These are phyloP conservation scores for Vanrija humicola DNA, from an alignment of 1,284 basidiomycete genomes.

Conservation along the genomic window DNA sequence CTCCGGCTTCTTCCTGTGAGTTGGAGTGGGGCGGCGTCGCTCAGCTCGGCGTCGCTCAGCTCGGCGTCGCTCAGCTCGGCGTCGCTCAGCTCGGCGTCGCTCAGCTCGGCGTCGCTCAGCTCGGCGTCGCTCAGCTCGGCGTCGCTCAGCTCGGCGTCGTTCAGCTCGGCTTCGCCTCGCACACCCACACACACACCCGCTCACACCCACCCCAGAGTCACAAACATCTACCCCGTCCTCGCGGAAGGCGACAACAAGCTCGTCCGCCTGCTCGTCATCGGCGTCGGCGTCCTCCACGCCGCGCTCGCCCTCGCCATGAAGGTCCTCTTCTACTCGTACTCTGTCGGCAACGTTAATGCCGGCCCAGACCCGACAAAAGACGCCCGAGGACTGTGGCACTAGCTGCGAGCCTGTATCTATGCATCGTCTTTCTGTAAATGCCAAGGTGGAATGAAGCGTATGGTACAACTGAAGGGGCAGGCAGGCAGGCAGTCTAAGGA, in stretches of 20 bases:
- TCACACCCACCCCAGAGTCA: constrained; percentile 44
- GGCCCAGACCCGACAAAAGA: constrained; percentile 26
- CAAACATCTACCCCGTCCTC: constrained; percentile 84
- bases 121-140: neutral
- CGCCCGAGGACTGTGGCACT: too few species aligned
- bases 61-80: neutral
- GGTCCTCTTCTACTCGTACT: constrained; percentile 71
- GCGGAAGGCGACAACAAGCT: constrained; percentile 79
- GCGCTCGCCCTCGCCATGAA: constrained; percentile 77
- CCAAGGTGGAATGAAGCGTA: neutral
- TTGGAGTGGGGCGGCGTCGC: constrained; percentile 4
- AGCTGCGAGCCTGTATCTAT: too few species aligned
- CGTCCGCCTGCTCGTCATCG: constrained; percentile 69
- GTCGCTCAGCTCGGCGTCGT: neutral
- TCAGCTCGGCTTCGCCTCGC: neutral
- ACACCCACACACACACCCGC: too few species aligned
- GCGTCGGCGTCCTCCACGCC: constrained; percentile 65
- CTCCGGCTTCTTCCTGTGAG: constrained; percentile 75
- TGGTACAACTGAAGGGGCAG: neutral
- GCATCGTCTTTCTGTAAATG: too few species aligned
- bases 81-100: neutral
- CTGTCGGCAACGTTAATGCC: constrained; percentile 29
- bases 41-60: too few species aligned
- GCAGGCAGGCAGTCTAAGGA: too few species aligned
- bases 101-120: neutral